These are phyloP conservation scores for Hordeum pubiflorum DNA, from an alignment of 202 grass and related monocot species.

Conservation along the genomic window DNA sequence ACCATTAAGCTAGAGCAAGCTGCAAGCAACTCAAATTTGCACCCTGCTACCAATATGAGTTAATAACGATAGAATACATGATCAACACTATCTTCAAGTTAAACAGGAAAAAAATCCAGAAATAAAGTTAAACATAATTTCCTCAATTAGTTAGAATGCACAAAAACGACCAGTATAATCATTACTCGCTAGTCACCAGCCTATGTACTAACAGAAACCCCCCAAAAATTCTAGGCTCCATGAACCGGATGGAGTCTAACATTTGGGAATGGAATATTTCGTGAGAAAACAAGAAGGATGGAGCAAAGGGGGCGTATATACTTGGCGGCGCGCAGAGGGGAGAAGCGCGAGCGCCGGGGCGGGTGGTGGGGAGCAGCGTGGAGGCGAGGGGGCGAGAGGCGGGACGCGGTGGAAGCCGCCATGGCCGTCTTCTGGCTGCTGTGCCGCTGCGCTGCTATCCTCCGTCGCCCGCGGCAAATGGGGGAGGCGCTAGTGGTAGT, in stretches of 20 bases:
- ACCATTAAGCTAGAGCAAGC: background rate
- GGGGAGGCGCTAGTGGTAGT: background rate
- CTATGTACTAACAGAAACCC: no score
- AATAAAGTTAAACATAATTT: background rate
- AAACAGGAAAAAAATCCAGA: background rate
- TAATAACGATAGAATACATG: background rate
- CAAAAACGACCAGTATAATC: background rate
- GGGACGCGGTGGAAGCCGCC: constrained; percentile 30
- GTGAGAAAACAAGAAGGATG: background rate
- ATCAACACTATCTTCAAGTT: background rate
- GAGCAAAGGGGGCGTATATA: background rate
- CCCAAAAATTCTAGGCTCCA: no score
- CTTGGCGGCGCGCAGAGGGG: constrained; percentile 34
- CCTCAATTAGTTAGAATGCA: background rate
- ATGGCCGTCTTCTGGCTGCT: constrained; percentile 15
- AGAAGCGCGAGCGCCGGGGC: constrained; percentile 18
- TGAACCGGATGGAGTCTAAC: background rate
- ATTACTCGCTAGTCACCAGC: background rate
- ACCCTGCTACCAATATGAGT: background rate
- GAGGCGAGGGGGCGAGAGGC: constrained; percentile 20
- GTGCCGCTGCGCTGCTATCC: constrained; percentile 15
- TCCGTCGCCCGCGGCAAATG: background rate
- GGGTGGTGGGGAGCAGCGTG: background rate
- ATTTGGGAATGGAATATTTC: background rate
- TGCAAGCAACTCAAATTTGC: background rate